Percentiles rank a stretch among this genome's conserved stretches.
phyloP scores from a whole-genome alignment of 208 protist species.

The Leishmania guyanensis region DNA sequence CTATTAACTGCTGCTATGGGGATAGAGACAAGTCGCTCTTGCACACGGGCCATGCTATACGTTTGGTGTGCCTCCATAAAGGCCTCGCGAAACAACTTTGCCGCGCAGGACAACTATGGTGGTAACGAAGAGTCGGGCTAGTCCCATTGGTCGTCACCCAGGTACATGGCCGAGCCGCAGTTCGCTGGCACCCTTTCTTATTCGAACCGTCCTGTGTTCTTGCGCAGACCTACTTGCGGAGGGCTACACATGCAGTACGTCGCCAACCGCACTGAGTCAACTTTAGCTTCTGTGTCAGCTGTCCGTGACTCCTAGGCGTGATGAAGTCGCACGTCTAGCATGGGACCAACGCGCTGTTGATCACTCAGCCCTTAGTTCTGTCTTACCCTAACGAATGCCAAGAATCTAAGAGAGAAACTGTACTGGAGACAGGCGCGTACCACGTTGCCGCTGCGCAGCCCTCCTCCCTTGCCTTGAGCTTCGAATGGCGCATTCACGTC shows the following conservation, averaged over 20 bases:
- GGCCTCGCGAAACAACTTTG: too few relatives aligned
- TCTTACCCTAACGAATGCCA: not conserved
- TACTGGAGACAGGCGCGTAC: too few relatives aligned
- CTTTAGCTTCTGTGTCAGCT: not conserved
- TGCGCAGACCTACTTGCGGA: conserved; percentile 16
- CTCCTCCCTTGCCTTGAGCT: not conserved
- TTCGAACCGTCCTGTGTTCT: conserved; percentile 15
- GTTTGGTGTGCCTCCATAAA: too few relatives aligned
- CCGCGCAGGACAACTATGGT: too few relatives aligned
- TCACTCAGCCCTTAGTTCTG: not conserved
- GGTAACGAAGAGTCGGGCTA: too few relatives aligned
- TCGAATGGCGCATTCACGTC: not conserved
- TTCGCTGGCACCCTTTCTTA: conserved; percentile 5
- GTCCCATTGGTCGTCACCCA: too few relatives aligned
- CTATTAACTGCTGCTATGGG: too few relatives aligned
- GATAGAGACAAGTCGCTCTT: too few relatives aligned
- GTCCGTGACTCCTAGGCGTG: not conserved
- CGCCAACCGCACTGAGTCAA: conserved; percentile 1
- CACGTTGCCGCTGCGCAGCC: not conserved
- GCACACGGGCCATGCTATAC: too few relatives aligned
- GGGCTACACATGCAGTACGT: conserved; percentile 3
- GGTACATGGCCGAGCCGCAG: not conserved
- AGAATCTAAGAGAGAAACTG: not conserved
- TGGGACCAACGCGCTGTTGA: not conserved
- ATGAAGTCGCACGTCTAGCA: not conserved